Percentiles rank a stretch among this genome's conserved stretches.
Conservation (phyloP, 2,329 filamentous ascomycete genomes). For the Lecanicillium sp. region DNA sequence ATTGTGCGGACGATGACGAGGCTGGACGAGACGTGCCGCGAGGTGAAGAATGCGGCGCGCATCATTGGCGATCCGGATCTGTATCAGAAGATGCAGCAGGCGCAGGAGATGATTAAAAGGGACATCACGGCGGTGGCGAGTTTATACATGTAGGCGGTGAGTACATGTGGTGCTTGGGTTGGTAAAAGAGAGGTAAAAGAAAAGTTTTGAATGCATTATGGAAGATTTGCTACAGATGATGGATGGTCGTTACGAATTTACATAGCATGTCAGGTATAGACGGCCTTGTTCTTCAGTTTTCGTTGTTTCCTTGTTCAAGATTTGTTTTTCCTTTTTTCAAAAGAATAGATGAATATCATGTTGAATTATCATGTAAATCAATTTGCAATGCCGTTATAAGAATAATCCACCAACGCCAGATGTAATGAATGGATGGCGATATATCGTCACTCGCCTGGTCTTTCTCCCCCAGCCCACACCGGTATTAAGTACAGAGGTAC, state of each 20-base stretch:
- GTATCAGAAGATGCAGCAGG: conserved; percentile 94
- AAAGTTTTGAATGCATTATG: too few species aligned
- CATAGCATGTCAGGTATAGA: neutral
- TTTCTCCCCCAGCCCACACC: conserved; percentile 8
- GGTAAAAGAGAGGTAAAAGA: neutral
- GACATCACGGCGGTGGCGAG: conserved; percentile 89
- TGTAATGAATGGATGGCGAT: conserved; percentile 7
- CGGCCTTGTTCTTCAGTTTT: too few species aligned
- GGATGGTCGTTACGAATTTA: too few species aligned
- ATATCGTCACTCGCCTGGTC: neutral
- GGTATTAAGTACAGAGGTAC: too few species aligned
- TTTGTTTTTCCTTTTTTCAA: too few species aligned
- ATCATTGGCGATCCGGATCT: conserved; percentile 91
- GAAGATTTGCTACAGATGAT: too few species aligned
- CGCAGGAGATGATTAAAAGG: conserved; percentile 95
- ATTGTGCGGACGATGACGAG: conserved; percentile 93
- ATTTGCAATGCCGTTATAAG: conserved; percentile 1
- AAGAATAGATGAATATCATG: too few species aligned
- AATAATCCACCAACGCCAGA: conserved; percentile 4
- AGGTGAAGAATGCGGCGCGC: conserved; percentile 94
- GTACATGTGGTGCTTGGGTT: neutral
- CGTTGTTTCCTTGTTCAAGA: too few species aligned
- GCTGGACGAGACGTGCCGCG: conserved; percentile 90
- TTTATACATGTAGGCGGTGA: conserved; percentile 66
- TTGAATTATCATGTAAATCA: neutral